Conservation (phyloP, 441 rosid species). For the Francoa sonchifolia region DNA sequence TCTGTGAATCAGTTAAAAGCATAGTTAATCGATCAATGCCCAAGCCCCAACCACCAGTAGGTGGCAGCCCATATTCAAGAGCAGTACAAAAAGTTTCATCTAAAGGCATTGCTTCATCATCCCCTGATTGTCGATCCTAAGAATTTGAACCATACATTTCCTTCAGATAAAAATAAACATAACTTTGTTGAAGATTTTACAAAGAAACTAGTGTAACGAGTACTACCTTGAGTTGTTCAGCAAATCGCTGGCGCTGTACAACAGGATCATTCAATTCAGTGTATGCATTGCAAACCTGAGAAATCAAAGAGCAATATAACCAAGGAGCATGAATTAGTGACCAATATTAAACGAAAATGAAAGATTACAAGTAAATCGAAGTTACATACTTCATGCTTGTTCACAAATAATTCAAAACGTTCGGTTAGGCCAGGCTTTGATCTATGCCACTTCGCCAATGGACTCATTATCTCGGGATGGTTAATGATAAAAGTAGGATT, state of each 20-base stretch:
- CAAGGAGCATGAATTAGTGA: neutral
- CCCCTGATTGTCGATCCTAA: constrained; percentile 68
- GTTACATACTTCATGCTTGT: constrained; percentile 60
- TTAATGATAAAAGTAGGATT: constrained; percentile 78
- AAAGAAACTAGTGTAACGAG: neutral
- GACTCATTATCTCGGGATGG: constrained; percentile 95
- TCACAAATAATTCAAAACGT: constrained; percentile 71
- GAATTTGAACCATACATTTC: constrained; percentile 3
- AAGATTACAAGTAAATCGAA: neutral
- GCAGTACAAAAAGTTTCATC: constrained; percentile 76
- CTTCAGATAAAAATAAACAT: constrained; percentile 2
- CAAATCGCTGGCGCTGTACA: constrained; percentile 72
- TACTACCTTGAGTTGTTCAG: constrained; percentile 73
- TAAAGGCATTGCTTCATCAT: constrained; percentile 86
- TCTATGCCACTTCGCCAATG: constrained; percentile 88
- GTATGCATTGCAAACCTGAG: constrained; percentile 77
- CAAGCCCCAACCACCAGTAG: constrained; percentile 92
- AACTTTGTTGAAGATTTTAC: neutral
- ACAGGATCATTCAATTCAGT: constrained; percentile 84
- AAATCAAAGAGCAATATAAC: neutral
- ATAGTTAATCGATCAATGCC: constrained; percentile 73
- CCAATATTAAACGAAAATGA: neutral
- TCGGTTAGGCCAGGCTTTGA: constrained; percentile 52
- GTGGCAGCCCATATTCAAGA: constrained; percentile 81
- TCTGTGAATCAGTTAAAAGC: constrained; percentile 78